Percentiles rank a stretch among this genome's conserved stretches.
These are phyloP conservation scores for Penicillium occitanis DNA, from an alignment of 2,329 filamentous ascomycete species.

Conservation along the genomic window DNA sequence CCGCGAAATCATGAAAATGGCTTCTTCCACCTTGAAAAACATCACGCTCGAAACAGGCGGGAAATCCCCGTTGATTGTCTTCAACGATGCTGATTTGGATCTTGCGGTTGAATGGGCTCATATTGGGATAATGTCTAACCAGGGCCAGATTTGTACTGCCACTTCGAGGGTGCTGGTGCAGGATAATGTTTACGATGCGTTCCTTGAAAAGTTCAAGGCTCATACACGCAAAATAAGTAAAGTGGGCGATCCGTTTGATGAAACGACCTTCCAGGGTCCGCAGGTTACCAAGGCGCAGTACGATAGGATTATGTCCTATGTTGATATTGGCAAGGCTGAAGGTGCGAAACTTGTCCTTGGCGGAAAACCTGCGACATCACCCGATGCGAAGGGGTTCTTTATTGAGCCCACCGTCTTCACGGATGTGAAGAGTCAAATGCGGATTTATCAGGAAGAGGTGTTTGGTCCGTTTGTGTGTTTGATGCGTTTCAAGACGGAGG, in stretches of 20 bases:
- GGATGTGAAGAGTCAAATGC: conserved; percentile 36
- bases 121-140: conserved; percentile 59
- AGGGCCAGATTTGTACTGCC: conserved; percentile 61
- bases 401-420: conserved; percentile 43
- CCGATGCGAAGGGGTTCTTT: conserved; percentile 39
- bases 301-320: conserved; percentile 45
- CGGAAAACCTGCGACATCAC: conserved; percentile 32
- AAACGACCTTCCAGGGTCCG: conserved; percentile 45
- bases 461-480: conserved; percentile 48
- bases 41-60: conserved; percentile 63
- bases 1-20: conserved; percentile 72
- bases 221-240: conserved; percentile 36
- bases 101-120: conserved; percentile 52
- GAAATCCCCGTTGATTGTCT: conserved; percentile 59
- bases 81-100: conserved; percentile 59
- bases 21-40: conserved; percentile 63
- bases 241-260: conserved; percentile 45
- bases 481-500: conserved; percentile 41
- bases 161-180: conserved; percentile 60
- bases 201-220: conserved; percentile 40
- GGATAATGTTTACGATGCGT: conserved; percentile 50
- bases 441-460: conserved; percentile 45
- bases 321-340: conserved; percentile 44
- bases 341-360: conserved; percentile 42
- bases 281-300: conserved; percentile 49